Conservation (phyloP, 2,329 filamentous ascomycete species). For the Didymella lethalis region DNA sequence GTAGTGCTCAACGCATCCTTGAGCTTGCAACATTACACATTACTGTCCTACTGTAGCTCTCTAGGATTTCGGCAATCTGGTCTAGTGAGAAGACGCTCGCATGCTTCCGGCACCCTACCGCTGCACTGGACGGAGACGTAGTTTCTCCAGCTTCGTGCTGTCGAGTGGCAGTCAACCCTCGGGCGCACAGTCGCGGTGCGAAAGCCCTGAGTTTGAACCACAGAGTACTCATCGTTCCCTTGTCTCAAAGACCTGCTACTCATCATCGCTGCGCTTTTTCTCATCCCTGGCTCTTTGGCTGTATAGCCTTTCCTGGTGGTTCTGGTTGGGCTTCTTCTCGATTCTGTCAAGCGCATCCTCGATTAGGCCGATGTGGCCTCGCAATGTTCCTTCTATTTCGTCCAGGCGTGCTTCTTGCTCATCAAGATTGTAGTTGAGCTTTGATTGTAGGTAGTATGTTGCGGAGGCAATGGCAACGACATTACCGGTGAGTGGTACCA, state of each 20-base stretch:
- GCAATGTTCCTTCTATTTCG: constrained; percentile 57
- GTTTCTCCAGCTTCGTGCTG: not conserved
- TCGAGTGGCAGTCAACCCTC: not conserved
- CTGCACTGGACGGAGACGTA: not conserved
- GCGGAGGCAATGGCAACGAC: constrained; percentile 31
- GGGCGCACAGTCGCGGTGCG: not conserved
- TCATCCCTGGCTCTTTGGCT: constrained; percentile 29
- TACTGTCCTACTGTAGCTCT: not conserved
- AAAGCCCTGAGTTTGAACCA: not conserved
- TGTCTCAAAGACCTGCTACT: not conserved
- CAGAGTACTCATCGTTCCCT: not conserved
- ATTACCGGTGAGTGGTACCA: constrained; percentile 28
- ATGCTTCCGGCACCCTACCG: not conserved
- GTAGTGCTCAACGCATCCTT: too few relatives aligned
- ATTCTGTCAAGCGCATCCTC: constrained; percentile 56
- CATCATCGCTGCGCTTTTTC: constrained; percentile 16
- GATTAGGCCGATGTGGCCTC: constrained; percentile 58
- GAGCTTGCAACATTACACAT: not conserved
- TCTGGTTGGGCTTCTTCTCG: constrained; percentile 51
- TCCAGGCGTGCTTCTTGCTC: constrained; percentile 59
- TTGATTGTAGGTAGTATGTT: constrained; percentile 40
- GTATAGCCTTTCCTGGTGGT: constrained; percentile 51
- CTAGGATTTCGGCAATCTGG: not conserved
- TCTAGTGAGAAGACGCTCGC: not conserved
- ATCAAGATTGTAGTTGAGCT: constrained; percentile 55